Evolutionary conservation across 768 basidiomycete genomes (phyloP).

Genomic region (Mycena kentingensis): DNA sequence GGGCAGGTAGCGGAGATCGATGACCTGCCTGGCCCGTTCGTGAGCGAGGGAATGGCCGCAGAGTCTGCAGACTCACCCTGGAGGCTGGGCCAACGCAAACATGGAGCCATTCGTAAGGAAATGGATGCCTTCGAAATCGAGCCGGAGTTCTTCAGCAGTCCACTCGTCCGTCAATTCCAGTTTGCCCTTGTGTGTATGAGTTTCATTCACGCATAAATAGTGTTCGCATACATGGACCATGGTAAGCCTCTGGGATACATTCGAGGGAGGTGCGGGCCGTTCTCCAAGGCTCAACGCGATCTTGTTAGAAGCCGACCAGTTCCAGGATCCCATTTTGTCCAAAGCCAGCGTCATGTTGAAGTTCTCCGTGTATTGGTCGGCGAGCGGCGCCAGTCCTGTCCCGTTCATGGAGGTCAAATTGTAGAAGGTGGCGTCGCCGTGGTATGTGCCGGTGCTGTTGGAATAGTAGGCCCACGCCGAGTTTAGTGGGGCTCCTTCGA

Average conservation of each 20-base stretch:
- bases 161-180: constrained; percentile 62
- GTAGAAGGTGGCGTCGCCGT: constrained; percentile 58
- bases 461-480: constrained; percentile 62
- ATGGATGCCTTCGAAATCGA: constrained; percentile 80
- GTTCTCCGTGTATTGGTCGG: constrained; percentile 51
- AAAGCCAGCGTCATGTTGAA: constrained; percentile 52
- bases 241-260: constrained; percentile 50
- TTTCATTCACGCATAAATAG: constrained; percentile 4
- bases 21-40: constrained; percentile 42
- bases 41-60: background rate
- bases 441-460: constrained; percentile 80
- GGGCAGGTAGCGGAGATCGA: constrained; percentile 70
- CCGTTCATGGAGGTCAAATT: constrained; percentile 61
- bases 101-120: constrained; percentile 72
- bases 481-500: constrained; percentile 47
- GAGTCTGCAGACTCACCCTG: constrained; percentile 47
- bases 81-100: constrained; percentile 70
- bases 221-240: constrained; percentile 63
- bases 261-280: constrained; percentile 44
- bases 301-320: constrained; percentile 67
- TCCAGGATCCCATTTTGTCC: constrained; percentile 59
- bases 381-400: constrained; percentile 53
- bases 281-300: constrained; percentile 69
- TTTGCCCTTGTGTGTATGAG: constrained; percentile 53
- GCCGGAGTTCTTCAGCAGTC: constrained; percentile 57